Conservation (phyloP, 805 yeast species). For the Candida morakotiae region DNA sequence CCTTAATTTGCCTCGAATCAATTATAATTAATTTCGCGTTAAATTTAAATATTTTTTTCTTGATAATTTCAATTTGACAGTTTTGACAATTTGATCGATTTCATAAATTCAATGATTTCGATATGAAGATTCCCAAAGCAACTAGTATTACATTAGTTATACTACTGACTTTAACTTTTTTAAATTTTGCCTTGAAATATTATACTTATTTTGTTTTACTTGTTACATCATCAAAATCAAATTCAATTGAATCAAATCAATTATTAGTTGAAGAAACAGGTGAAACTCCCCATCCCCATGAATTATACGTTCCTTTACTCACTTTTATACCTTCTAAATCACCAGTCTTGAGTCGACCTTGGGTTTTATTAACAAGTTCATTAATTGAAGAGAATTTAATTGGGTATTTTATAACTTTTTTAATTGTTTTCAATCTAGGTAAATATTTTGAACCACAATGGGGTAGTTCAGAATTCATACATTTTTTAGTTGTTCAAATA, state of each 20-base stretch:
- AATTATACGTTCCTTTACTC: slow-evolving; percentile 46
- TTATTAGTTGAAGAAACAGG: slow-evolving; percentile 29
- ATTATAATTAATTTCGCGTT: too few species aligned
- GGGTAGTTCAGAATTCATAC: slow-evolving; percentile 51
- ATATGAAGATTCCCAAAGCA: slow-evolving; percentile 31
- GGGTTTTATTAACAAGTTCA: slow-evolving; percentile 47
- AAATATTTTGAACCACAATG: slow-evolving; percentile 63
- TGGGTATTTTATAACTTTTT: slow-evolving; percentile 31
- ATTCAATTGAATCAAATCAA: slow-evolving; percentile 13
- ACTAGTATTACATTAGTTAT: slow-evolving; percentile 32
- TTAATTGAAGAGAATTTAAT: slow-evolving; percentile 44
- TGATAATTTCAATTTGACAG: too few species aligned
- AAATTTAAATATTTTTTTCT: too few species aligned
- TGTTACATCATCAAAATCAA: slow-evolving; percentile 26
- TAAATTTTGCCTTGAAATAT: slow-evolving; percentile 32
- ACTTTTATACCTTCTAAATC: slow-evolving; percentile 46
- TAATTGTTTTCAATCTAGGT: slow-evolving; percentile 49
- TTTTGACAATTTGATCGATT: too few species aligned
- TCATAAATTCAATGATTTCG: background rate
- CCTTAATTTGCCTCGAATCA: too few species aligned
- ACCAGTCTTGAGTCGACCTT: slow-evolving; percentile 38
- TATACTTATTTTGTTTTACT: slow-evolving; percentile 34
- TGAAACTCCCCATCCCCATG: slow-evolving; percentile 41
- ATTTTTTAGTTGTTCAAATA: slow-evolving; percentile 40
- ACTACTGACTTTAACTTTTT: slow-evolving; percentile 25